Evolutionary conservation across 768 basidiomycete species (phyloP).

Genomic region (Hygrocybe coccinea): DNA sequence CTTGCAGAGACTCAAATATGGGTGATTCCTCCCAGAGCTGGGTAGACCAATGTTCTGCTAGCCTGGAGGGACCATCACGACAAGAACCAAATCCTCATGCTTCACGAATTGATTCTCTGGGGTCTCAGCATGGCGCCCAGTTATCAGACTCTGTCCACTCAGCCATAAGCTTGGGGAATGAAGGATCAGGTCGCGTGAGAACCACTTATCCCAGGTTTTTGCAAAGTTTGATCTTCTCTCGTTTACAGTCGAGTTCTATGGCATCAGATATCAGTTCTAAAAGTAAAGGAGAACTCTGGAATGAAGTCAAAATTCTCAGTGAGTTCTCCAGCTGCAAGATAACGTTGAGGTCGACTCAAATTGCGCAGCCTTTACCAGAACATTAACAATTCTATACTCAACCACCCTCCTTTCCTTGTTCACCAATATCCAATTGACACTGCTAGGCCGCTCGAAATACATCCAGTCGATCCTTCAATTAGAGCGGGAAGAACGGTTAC

Average conservation of each 20-base stretch:
- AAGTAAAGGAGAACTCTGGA: constrained; percentile 85
- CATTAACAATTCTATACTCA: constrained; percentile 82
- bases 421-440: constrained; percentile 78
- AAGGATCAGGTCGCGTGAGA: constrained; percentile 15
- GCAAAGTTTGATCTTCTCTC: background rate
- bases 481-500: constrained; percentile 54
- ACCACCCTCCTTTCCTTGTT: constrained; percentile 81
- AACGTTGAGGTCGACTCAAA: too few relatives aligned
- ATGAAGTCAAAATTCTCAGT: constrained; percentile 87
- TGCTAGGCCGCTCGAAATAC: constrained; percentile 80
- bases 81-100: background rate
- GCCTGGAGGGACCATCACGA: background rate
- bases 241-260: constrained; percentile 31
- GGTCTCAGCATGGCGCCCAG: constrained; percentile 17
- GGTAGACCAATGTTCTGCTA: constrained; percentile 17
- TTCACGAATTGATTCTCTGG: background rate
- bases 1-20: constrained; percentile 11
- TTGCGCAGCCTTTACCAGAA: constrained; percentile 73
- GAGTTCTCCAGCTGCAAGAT: constrained; percentile 28
- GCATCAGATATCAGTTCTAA: constrained; percentile 29
- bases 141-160: constrained; percentile 44
- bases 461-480: constrained; percentile 59
- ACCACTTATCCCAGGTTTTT: background rate
- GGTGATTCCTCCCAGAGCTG: constrained; percentile 37
- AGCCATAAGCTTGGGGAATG: constrained; percentile 26